phyloP scores from a whole-genome alignment of 1,139 yeast genomes.

The Blastobotrys capitulatus region DNA sequence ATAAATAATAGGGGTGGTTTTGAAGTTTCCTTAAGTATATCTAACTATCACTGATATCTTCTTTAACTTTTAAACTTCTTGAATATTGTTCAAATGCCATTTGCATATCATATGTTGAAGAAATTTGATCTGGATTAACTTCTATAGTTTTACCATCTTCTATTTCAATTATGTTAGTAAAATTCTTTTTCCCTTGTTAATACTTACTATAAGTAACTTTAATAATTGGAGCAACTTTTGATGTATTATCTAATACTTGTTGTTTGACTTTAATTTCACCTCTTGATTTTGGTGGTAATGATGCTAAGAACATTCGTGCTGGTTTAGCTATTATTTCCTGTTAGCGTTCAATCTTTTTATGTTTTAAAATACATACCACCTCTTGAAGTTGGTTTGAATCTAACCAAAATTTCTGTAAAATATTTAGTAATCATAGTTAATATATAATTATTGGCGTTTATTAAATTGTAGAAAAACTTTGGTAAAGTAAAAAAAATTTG shows the following conservation, averaged over 20 bases:
- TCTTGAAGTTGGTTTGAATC: slow-evolving; percentile 68
- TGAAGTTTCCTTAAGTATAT: neutral
- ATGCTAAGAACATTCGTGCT: slow-evolving; percentile 73
- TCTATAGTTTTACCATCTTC: slow-evolving; percentile 69
- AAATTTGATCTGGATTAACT: slow-evolving; percentile 55
- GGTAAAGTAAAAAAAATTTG: too few species aligned
- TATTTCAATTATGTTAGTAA: slow-evolving; percentile 15
- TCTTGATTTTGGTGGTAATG: slow-evolving; percentile 57
- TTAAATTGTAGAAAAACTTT: neutral
- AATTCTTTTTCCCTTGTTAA: slow-evolving; percentile 8
- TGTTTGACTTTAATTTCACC: slow-evolving; percentile 27
- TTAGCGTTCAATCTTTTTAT: neutral
- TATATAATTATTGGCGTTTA: neutral
- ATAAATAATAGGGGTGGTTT: neutral
- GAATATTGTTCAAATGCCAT: slow-evolving; percentile 49
- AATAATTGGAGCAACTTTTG: slow-evolving; percentile 52
- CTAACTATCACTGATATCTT: slow-evolving; percentile 28
- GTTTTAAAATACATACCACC: slow-evolving; percentile 43
- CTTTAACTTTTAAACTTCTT: slow-evolving; percentile 50
- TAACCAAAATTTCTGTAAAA: slow-evolving; percentile 69
- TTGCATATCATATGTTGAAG: slow-evolving; percentile 31
- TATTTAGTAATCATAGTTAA: slow-evolving; percentile 72
- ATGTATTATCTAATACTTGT: slow-evolving; percentile 27
- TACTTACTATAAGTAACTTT: slow-evolving; percentile 60
- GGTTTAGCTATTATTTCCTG: slow-evolving; percentile 48